Base-by-base conservation (phyloP, 306 rosid genomes). In the Dryas drummondii region DNA sequence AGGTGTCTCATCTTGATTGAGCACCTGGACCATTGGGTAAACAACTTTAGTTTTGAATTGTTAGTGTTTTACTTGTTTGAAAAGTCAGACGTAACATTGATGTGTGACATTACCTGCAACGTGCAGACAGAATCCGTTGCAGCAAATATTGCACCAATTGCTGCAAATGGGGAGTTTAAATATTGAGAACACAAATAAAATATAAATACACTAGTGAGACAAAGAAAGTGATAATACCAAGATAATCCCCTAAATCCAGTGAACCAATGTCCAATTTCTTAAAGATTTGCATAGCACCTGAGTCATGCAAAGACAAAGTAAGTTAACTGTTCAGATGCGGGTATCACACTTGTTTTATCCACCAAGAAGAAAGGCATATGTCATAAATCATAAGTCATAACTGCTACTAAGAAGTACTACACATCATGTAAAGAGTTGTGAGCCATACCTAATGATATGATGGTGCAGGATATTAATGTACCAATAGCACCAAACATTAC, bases 81-180 rank as follows among this genome's bases (percentile, higher is more conserved):
- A 82, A 27, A 71, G 27, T 74, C 26, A 8, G 59, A 17, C 13
- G 49, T n/a, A 67, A 61, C 47, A 37, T 12, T 45, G 62, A 52
- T 37, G 66, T 51, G 80, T 79, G 73, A 27, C 86, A 55, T 79
- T 79, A 96, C 99, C 98, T 96, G 99, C 85, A 96, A 84, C 0
- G 99, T 96, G 91, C 99, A 96, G 51, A 96, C 99, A 73, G 99
- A 96, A 89, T 96, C 99, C 17, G 99, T 96, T 0, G 98, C 99
- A 40, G 98, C 93, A 88, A 96, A 96, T 80, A 96, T 96, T 66
- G 98, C 90, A 52, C 99, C 99, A 78, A 96, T 92, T 64, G 99
- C 99, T 96, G 90, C 52, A 58, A 84, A 76, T 1, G 19, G 46
- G 16, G 14, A 70, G 41, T 71, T 42, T 12, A 59, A 58, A 70